A percentile compares a stretch with the other conserved stretches of the same genome.
These are phyloP conservation scores for Mayamaea pseudoterrestris DNA, from an alignment of 108 stramenopile genomes.

Conservation along the genomic window DNA sequence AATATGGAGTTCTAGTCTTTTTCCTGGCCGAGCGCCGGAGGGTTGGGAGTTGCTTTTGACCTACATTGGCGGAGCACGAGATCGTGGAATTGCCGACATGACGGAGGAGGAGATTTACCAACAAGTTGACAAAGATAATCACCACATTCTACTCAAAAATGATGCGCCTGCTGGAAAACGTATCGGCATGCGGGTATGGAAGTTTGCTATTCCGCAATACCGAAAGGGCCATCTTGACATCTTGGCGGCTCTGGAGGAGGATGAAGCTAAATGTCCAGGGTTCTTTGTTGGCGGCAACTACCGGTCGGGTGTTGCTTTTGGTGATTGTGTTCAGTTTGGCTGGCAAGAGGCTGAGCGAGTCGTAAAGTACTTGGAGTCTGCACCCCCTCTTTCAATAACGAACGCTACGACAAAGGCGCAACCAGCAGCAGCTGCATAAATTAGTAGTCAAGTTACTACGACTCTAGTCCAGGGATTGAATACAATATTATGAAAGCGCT, in stretches of 20 bases:
- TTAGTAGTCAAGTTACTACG: too few relatives aligned
- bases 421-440: too few relatives aligned
- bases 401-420: too few relatives aligned
- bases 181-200: constrained; percentile 82
- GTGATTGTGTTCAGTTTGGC: constrained; percentile 91
- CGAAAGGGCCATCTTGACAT: constrained; percentile 69
- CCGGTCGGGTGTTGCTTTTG: constrained; percentile 88
- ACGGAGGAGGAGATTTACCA: constrained; percentile 74
- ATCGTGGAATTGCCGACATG: constrained; percentile 75
- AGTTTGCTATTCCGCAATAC: constrained; percentile 91
- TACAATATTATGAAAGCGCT: too few relatives aligned
- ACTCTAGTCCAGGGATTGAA: too few relatives aligned
- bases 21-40: constrained; percentile 82
- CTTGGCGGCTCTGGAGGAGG: constrained; percentile 40
- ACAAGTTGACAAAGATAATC: constrained; percentile 80
- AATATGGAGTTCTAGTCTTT: constrained; percentile 87
- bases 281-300: constrained; percentile 89
- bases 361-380: constrained; percentile 4
- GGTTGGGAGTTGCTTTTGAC: constrained; percentile 84
- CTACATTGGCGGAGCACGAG: constrained; percentile 93
- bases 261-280: constrained; percentile 40
- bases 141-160: constrained; percentile 64
- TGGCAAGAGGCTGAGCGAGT: constrained; percentile 76
- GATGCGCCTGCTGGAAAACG: constrained; percentile 70
- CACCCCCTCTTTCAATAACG: neutral